Conservation (phyloP, 202 grass and related monocot species). For the Zoysia matrella region DNA sequence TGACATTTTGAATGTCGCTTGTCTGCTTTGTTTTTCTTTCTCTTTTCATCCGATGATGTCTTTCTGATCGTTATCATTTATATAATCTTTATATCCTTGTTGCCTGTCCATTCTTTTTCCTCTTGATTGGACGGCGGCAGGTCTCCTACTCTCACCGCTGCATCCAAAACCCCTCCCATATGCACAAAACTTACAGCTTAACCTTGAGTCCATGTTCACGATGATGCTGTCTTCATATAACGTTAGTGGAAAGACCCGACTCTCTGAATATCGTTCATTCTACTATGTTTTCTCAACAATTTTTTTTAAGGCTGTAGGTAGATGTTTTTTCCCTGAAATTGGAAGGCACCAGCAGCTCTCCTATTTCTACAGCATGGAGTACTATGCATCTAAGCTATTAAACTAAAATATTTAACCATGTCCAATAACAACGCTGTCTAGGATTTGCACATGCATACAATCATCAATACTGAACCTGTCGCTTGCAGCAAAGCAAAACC, state of each 20-base stretch:
- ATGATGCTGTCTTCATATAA: background rate
- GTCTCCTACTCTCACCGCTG: background rate
- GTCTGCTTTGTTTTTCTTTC: constrained; percentile 22
- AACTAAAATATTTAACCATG: background rate
- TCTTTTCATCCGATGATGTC: background rate
- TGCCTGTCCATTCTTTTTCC: background rate
- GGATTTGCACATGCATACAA: background rate
- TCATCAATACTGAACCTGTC: constrained; percentile 45
- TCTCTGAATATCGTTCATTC: background rate
- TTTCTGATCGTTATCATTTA: background rate
- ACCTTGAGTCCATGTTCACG: background rate
- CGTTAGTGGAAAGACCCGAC: background rate
- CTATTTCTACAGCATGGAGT: background rate
- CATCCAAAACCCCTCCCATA: background rate
- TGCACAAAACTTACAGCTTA: background rate
- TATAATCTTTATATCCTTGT: background rate
- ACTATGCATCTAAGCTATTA: constrained; percentile 6
- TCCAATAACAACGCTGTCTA: constrained; percentile 14
- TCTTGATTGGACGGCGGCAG: constrained; percentile 3
- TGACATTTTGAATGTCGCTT: constrained; percentile 13
- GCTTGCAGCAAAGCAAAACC: constrained; percentile 1
- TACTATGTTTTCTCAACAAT: background rate
- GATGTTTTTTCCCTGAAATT: background rate
- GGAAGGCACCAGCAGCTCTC: background rate
- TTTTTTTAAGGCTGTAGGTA: background rate